A percentile compares a stretch with the other conserved stretches of the same genome.
These are phyloP conservation scores for Mallotus nudiflorus DNA, from an alignment of 345 rosid species.

Conservation along the genomic window DNA sequence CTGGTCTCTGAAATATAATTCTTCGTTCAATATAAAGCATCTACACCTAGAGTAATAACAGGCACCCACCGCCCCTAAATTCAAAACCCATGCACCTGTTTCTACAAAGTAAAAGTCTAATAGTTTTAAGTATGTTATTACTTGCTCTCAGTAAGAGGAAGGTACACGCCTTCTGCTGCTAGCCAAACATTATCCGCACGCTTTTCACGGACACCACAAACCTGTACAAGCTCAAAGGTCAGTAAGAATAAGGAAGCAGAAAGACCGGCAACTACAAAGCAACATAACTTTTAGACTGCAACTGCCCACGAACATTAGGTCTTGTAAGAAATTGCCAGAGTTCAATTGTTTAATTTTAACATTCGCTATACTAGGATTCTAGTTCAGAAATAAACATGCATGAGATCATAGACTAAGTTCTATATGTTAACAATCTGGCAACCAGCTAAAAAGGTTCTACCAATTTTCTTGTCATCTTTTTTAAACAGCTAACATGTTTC, in stretches of 20 bases:
- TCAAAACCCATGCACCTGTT: constrained; percentile 45
- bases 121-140: constrained; percentile 20
- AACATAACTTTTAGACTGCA: background rate
- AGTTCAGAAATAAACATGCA: background rate
- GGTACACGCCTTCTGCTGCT: constrained; percentile 97
- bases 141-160: constrained; percentile 66
- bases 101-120: constrained; percentile 10
- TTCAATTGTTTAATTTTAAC: background rate
- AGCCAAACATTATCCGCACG: constrained; percentile 85
- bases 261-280: background rate
- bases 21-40: constrained; percentile 11
- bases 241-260: background rate
- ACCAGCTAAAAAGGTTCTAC: too few species aligned
- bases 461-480: too few species aligned
- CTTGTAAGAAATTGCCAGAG: background rate
- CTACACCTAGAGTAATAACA: constrained; percentile 22
- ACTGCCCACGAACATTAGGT: too few species aligned
- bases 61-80: constrained; percentile 34
- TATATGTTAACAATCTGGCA: background rate
- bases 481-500: too few species aligned
- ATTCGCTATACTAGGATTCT: background rate
- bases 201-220: constrained; percentile 85
- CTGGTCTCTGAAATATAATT: constrained; percentile 8
- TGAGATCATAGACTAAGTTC: too few species aligned
- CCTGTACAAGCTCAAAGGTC: constrained; percentile 41